Conservation (phyloP, 257 asterid genomes). For the Solanum pennellii region DNA sequence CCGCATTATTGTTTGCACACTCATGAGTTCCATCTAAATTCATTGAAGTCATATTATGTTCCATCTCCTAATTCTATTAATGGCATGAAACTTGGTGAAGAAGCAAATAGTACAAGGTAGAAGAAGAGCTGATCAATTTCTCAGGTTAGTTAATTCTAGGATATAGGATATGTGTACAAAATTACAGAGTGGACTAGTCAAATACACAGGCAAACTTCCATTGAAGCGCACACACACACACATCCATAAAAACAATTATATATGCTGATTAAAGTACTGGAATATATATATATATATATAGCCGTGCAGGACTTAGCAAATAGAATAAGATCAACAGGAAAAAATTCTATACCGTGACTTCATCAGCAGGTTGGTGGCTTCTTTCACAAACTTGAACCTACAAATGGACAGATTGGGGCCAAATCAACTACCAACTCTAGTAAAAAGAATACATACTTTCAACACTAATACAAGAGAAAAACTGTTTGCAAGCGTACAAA, state of each 20-base stretch:
- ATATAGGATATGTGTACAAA: background rate
- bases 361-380: conserved; percentile 91
- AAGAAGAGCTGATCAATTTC: background rate
- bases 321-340: background rate
- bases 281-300: background rate
- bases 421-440: background rate
- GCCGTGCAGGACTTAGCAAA: background rate
- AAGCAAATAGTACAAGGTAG: background rate
- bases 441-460: background rate
- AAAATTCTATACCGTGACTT: conserved; percentile 43
- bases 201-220: background rate
- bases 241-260: background rate
- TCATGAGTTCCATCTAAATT: background rate
- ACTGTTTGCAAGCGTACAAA: background rate
- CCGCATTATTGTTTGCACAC: background rate
- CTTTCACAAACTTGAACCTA: conserved; percentile 94
- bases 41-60: background rate
- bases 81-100: background rate
- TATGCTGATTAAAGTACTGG: background rate
- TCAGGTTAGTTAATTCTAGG: background rate
- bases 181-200: background rate
- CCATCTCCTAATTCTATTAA: background rate
- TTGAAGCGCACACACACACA: background rate
- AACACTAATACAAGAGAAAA: background rate
- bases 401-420: background rate